phyloP scores from a whole-genome alignment of 257 asterid species.

The Euphrasia confusa region DNA sequence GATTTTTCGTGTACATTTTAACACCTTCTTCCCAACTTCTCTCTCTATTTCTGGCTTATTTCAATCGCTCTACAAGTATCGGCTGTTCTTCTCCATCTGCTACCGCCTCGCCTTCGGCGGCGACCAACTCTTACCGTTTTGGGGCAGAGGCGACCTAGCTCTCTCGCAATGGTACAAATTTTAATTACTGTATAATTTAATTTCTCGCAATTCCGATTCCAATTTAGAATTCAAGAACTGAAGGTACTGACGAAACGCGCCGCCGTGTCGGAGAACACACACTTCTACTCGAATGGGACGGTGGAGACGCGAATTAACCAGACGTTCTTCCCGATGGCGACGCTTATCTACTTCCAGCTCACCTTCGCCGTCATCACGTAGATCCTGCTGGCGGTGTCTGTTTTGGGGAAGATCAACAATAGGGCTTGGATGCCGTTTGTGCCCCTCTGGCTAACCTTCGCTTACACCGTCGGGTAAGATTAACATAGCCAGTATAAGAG shows the following conservation, averaged over 20 bases:
- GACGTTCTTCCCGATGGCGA: constrained; percentile 66
- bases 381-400: constrained; percentile 71
- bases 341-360: constrained; percentile 77
- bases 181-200: no score
- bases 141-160: constrained; percentile 70
- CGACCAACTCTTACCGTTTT: constrained; percentile 69
- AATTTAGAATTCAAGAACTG: background rate
- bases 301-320: constrained; percentile 40
- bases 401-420: constrained; percentile 78
- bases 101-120: constrained; percentile 80
- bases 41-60: no score
- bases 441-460: constrained; percentile 78
- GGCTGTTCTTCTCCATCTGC: no score
- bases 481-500: background rate
- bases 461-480: constrained; percentile 55
- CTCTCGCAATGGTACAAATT: constrained; percentile 38
- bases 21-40: no score
- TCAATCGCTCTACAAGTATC: no score
- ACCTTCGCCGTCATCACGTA: constrained; percentile 80
- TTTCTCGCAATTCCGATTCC: background rate
- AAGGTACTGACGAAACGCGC: constrained; percentile 45
- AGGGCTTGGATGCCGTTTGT: constrained; percentile 96
- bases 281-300: constrained; percentile 31
- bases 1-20: no score
- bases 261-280: constrained; percentile 49